These are phyloP conservation scores for Colletotrichum plurivorum DNA, from an alignment of 2,329 filamentous ascomycete genomes.

Conservation along the genomic window DNA sequence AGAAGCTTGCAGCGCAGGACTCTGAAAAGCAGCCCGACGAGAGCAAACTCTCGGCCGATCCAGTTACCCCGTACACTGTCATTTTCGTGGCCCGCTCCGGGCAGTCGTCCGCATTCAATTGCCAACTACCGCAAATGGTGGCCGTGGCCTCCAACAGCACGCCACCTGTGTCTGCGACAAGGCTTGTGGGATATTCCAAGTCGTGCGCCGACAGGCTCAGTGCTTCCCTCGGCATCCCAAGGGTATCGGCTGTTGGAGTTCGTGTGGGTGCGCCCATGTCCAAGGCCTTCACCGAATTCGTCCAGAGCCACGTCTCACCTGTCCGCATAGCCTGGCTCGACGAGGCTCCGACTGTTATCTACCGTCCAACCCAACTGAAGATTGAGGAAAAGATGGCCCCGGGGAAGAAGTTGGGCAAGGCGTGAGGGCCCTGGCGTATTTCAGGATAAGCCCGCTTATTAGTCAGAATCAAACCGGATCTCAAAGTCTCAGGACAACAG, in stretches of 20 bases:
- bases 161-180: conserved; percentile 57
- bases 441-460: too few species aligned
- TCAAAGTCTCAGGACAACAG: too few species aligned
- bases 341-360: conserved; percentile 43
- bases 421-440: conserved; percentile 2
- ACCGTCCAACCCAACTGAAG: conserved; percentile 45
- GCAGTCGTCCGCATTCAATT: conserved; percentile 70
- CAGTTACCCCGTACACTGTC: conserved; percentile 57
- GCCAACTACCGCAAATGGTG: conserved; percentile 71
- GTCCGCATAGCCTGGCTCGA: conserved; percentile 69
- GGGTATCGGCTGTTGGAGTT: conserved; percentile 76
- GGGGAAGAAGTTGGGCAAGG: conserved; percentile 31
- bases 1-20: conserved; percentile 17
- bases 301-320: conserved; percentile 64
- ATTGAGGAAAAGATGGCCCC: conserved; percentile 38
- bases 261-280: conserved; percentile 69
- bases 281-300: conserved; percentile 69
- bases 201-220: conserved; percentile 71
- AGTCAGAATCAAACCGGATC: too few species aligned
- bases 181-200: conserved; percentile 75
- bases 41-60: background rate
- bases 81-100: conserved; percentile 72
- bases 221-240: conserved; percentile 70
- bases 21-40: conserved; percentile 54
- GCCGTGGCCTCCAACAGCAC: conserved; percentile 62